Base-by-base conservation (phyloP, 345 rosid genomes). In the Hevea brasiliensis region DNA sequence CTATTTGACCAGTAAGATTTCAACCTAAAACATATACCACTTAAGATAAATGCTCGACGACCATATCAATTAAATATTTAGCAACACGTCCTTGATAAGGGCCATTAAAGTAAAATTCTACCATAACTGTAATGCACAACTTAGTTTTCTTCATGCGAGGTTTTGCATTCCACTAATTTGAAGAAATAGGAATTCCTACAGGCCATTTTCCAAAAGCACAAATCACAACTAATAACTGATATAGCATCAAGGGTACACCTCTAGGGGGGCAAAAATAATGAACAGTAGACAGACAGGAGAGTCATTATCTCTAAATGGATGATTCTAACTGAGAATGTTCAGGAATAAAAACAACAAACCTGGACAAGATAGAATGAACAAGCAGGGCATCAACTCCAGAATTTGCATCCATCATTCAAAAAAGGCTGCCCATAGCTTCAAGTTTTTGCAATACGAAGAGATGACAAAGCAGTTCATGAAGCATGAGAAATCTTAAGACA, bases 341-440 rank as follows among this genome's bases (percentile, higher is more conserved):
- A 80, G 41, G 61, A 48, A 71, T 42, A 59, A 70, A 60, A 56
- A 40, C 76, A 55, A 68, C 87, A 69, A 81, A 84, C 85, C 85
- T 81, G 85, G 80, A 53, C 37, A 41, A n/a, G n/a, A 70, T 29
- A 74, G 37, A 60, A 69, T 2, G 71, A 66, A 72, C 83, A 64
- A 84, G 83, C 77, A 75, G 40, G 75, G 55, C 74, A 77, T 70
- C 65, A 71, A 72, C 73, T 77, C 81, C 85, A 73, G 74, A 84
- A 68, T 65, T 63, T 77, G 75, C 77, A 74, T 65, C 81, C 79
- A 55, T 74, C 56, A 60, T 61, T 53, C 54, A n/a, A 63, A 68
- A 73, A 63, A 74, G 74, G 76, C 74, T 69, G 76, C 69, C 77
- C 72, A 65, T n/a, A 74, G 45, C 80, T 81, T 68, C 71, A 65